A percentile compares a stretch with the other conserved stretches of the same genome.
These are phyloP conservation scores for Seiridium cupressi DNA, from an alignment of 2,329 filamentous ascomycete species.

Conservation along the genomic window DNA sequence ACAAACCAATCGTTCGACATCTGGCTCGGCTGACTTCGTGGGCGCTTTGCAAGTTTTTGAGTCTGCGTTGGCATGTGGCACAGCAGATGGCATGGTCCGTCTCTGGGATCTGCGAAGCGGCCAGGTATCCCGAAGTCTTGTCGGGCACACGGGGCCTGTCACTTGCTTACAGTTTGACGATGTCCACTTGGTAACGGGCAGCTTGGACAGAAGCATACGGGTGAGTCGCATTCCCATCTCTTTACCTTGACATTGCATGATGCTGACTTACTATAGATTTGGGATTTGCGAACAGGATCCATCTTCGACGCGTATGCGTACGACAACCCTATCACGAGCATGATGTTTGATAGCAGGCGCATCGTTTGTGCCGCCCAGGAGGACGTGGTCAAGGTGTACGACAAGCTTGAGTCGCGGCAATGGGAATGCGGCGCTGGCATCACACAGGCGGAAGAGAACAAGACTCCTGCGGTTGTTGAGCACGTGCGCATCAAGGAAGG, in stretches of 20 bases:
- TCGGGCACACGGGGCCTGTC: conserved; percentile 92
- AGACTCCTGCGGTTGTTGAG: conserved; percentile 70
- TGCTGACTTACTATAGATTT: conserved; percentile 65
- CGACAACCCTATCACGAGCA: conserved; percentile 84
- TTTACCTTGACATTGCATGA: background rate
- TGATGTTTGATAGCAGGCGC: conserved; percentile 92
- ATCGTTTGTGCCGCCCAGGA: conserved; percentile 91
- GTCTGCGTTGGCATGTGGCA: conserved; percentile 91
- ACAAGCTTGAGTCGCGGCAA: conserved; percentile 92
- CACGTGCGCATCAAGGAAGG: conserved; percentile 89
- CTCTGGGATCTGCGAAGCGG: conserved; percentile 96
- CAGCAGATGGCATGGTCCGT: conserved; percentile 94
- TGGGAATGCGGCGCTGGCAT: conserved; percentile 94
- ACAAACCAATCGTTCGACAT: conserved; percentile 63
- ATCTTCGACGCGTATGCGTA: conserved; percentile 97
- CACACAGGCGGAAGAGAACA: conserved; percentile 63
- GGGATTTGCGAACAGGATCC: conserved; percentile 94
- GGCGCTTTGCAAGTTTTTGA: conserved; percentile 95
- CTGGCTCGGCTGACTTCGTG: conserved; percentile 82
- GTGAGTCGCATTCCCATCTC: conserved; percentile 52
- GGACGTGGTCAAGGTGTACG: conserved; percentile 94
- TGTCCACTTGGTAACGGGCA: conserved; percentile 89
- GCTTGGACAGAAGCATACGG: conserved; percentile 86
- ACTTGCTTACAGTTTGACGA: conserved; percentile 96
- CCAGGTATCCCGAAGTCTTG: conserved; percentile 92